Conservation (phyloP, 2,329 filamentous ascomycete species). For the Tolypocladium ophioglossoides region DNA sequence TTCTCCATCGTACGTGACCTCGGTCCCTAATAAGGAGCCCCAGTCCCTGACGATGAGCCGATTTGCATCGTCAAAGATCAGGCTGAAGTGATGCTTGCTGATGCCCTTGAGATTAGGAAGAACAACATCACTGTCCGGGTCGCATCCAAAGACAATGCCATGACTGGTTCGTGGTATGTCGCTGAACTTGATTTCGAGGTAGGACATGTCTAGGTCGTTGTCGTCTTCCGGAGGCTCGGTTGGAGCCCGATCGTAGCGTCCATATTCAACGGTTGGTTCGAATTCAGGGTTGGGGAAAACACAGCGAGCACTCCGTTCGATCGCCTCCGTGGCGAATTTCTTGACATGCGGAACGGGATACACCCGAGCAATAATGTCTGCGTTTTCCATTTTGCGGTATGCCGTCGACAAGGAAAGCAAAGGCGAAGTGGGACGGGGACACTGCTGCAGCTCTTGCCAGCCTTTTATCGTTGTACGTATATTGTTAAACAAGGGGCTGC, state of each 20-base stretch:
- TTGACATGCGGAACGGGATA: neutral
- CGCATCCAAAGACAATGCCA: conserved; percentile 4
- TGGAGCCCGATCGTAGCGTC: neutral
- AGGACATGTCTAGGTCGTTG: neutral
- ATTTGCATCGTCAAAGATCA: conserved; percentile 7
- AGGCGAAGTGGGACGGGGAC: too few relatives aligned
- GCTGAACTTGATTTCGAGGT: conserved; percentile 4
- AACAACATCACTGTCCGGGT: conserved; percentile 5
- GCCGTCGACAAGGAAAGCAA: too few relatives aligned
- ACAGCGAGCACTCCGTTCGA: neutral
- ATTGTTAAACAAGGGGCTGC: too few relatives aligned
- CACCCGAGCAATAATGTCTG: conserved; percentile 1
- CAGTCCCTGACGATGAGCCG: conserved; percentile 9
- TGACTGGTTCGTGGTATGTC: conserved; percentile 2
- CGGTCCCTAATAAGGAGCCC: conserved; percentile 7
- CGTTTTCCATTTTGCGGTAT: neutral
- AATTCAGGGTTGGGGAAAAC: too few relatives aligned
- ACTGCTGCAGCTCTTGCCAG: too few relatives aligned
- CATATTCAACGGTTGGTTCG: neutral
- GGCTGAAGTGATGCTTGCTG: conserved; percentile 3
- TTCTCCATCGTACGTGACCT: conserved; percentile 9
- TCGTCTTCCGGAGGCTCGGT: conserved; percentile 4
- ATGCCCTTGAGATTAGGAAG: neutral
- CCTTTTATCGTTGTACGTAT: too few relatives aligned
- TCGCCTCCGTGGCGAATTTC: neutral